These are phyloP conservation scores for Elsinoe perseae DNA, from an alignment of 2,329 filamentous ascomycete genomes.

Conservation along the genomic window DNA sequence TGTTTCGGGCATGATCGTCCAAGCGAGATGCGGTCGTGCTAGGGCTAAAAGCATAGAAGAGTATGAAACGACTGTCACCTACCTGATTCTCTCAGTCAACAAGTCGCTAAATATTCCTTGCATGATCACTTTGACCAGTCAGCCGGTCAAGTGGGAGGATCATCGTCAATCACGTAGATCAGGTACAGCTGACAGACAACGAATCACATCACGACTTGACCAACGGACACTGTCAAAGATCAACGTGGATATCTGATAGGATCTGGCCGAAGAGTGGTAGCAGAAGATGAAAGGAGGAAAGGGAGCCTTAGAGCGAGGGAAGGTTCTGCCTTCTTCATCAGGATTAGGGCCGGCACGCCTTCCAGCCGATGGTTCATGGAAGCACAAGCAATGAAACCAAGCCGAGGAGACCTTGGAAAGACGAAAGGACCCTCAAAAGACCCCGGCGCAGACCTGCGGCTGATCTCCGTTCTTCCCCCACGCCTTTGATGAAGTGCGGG, in stretches of 20 bases:
- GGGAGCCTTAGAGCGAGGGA: neutral
- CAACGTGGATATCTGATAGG: constrained; percentile 11
- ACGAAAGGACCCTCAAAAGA: neutral
- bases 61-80: constrained; percentile 11
- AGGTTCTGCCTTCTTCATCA: constrained; percentile 4
- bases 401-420: neutral
- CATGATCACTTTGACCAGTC: constrained; percentile 6
- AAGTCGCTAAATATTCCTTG: neutral
- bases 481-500: neutral
- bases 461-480: neutral
- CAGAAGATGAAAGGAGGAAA: constrained; percentile 5
- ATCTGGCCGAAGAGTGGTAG: constrained; percentile 2
- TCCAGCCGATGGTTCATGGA: neutral
- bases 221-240: neutral
- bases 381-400: neutral
- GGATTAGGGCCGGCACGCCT: constrained; percentile 9
- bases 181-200: neutral
- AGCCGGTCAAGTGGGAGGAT: neutral
- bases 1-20: neutral
- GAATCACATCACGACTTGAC: neutral
- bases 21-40: constrained; percentile 9
- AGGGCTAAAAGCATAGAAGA: neutral
- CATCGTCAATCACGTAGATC: neutral
- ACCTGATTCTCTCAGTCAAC: constrained; percentile 7
- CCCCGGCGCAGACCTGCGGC: neutral